Conservation (phyloP, 1,139 yeast genomes). For the Hansenula anomala region DNA sequence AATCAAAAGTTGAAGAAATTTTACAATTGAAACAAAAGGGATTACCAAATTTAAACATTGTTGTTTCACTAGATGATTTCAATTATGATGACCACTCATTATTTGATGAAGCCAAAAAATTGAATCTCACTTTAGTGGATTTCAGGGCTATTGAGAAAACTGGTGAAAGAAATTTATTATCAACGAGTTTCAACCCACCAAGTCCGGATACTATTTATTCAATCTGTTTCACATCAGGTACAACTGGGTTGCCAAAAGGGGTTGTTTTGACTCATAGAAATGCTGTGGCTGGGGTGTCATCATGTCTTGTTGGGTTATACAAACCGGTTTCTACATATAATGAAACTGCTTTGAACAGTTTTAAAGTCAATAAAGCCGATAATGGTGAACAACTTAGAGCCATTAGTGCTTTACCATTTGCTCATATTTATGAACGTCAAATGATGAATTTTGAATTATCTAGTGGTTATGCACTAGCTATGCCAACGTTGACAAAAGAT, state of each 20-base stretch:
- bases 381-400: conserved; percentile 14
- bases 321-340: conserved; percentile 13
- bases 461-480: conserved; percentile 29
- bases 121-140: conserved; percentile 33
- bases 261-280: conserved; percentile 32
- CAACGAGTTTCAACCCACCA: conserved; percentile 39
- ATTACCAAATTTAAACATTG: conserved; percentile 28
- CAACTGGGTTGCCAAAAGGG: conserved; percentile 38
- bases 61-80: conserved; percentile 44
- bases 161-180: conserved; percentile 41
- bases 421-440: conserved; percentile 41
- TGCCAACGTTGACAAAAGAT: conserved; percentile 27
- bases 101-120: conserved; percentile 19
- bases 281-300: conserved; percentile 27
- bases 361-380: conserved; percentile 13
- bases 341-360: conserved; percentile 3
- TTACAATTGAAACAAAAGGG: conserved; percentile 29
- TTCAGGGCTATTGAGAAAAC: conserved; percentile 41
- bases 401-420: conserved; percentile 37
- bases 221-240: conserved; percentile 41
- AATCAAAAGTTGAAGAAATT: conserved; percentile 40
- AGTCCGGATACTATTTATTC: conserved; percentile 45
- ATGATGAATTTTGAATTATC: conserved; percentile 13
- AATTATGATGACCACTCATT: conserved; percentile 21
- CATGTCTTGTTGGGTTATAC: conserved; percentile 7